A percentile compares a stretch with the other conserved stretches of the same genome.
phyloP scores from a whole-genome alignment of 768 basidiomycete species.

The Boletus reticulatus region DNA sequence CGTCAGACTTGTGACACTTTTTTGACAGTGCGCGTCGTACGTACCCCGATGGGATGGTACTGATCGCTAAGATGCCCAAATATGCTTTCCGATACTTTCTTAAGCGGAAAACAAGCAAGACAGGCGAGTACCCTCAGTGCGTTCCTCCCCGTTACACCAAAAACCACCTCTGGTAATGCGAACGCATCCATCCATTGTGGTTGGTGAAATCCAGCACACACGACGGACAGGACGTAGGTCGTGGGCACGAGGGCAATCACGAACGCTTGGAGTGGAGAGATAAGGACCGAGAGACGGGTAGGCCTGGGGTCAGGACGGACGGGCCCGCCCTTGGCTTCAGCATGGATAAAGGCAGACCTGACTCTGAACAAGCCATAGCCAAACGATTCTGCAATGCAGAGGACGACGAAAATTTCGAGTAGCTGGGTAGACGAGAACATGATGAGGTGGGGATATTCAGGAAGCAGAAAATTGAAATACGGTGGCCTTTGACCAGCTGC shows the following conservation, averaged over 20 bases:
- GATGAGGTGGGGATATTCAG: too few relatives aligned
- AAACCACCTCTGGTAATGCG: neutral
- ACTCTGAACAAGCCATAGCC: neutral
- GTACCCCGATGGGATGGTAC: slow-evolving; percentile 9
- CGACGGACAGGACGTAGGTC: neutral
- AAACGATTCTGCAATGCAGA: neutral
- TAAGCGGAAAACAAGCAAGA: neutral
- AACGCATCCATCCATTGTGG: slow-evolving; percentile 3
- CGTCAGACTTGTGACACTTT: neutral
- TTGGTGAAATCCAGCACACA: neutral
- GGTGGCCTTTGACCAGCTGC: too few relatives aligned
- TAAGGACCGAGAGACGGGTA: neutral
- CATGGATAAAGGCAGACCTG: neutral
- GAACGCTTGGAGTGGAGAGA: neutral
- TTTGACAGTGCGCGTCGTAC: neutral
- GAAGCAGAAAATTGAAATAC: too few relatives aligned
- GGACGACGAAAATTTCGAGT: slow-evolving; percentile 1
- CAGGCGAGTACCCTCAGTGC: too few relatives aligned
- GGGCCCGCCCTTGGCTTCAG: slow-evolving; percentile 4
- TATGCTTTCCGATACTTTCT: neutral
- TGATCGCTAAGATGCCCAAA: slow-evolving; percentile 5
- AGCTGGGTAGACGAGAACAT: neutral
- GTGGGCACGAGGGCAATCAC: neutral
- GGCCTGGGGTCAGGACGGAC: slow-evolving; percentile 5
- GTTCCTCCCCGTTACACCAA: too few relatives aligned